Evolutionary conservation across 2,329 filamentous ascomycete species (phyloP), one percentile per base, ranked within the genome.

Genomic region (Stagonosporopsis rhizophila): DNA sequence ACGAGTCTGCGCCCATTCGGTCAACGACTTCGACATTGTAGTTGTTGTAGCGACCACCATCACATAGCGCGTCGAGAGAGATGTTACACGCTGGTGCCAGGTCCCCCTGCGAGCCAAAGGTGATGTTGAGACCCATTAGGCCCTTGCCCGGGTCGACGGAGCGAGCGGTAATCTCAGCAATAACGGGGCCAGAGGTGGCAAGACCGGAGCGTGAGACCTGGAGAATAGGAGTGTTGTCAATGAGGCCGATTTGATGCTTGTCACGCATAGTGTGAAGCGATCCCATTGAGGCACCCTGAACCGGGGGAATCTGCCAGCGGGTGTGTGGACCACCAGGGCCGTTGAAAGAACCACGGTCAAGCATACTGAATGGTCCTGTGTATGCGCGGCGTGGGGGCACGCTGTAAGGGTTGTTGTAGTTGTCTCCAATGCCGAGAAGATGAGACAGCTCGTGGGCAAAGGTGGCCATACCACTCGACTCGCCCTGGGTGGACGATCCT

Each of bases 351-450:
- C 82, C 82, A 0, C 82, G 72, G 20, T 78, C 79, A 58, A 85
- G 74, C 82, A 85, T 85, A 6, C 78, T 80, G 73, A 78, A 85
- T 0, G 82, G 81, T 0, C 82, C 82, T 0, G 81, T 82, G 64
- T 81, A 84, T 0, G 79, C 69, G 20, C 82, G 78, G 3, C 79
- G 76, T 38, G 77, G 65, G 1, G 81, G 81, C 1, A 71, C 61
- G 3, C 78, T 73, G 60, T 80, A 84, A 0, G 82, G 82, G 50
- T 84, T 84, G 61, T 84, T 84, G 63, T 85, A 84, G 64, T 85
- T 85, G 62, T 84, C 82, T 8, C 80, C 79, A 20, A 84, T 83
- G 14, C 78, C 77, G 1, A 84, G 75, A 34, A 85, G 66, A 65
- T 84, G 82, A 22, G 76, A 80, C 3, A 84, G 70, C 59, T 84